Evolutionary conservation across 345 rosid species (phyloP), one percentile per base, ranked within the genome.

Genomic region (Leavenworthia alabamica): DNA sequence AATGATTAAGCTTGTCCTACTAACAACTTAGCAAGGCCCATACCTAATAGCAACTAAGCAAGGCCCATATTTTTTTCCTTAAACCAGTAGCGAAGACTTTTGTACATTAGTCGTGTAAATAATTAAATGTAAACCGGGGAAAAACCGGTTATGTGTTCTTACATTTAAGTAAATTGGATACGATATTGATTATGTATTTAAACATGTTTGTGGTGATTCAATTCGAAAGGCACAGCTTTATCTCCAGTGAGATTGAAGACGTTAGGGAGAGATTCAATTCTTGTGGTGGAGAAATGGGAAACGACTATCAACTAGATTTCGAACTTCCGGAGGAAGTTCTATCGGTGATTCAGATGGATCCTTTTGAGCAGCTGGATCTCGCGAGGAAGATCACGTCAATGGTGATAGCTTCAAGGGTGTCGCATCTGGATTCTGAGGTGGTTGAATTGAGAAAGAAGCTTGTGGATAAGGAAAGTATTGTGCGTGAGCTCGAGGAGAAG

Each of bases 351-450:
- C 97, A 97, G 49, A 59, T 86, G 60, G 97, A 93, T 35, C 96
- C 97, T 19, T 89, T 82, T 68, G 97, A 89, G 50, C 94, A 93
- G 80, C 78, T 93, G 80, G 97, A 93, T 85, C 86, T 93, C 66
- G 99, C 99, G 41, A 88, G 96, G 58, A 89, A 87, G 86, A 93
- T 89, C 33, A 93, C 97, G 1, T 87, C 99, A 24, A 79, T 89
- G 90, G 99, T 97, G 22, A 85, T 93, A 39, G 89, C 96, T 55
- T 86, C 97, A 32, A 85, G 97, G 62, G 92, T 93, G 37, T 79
- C 96, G 64, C 80, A 80, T 45, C 83, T 93, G 72, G 96, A 89
- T 73, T 74, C 84, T 13, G 94, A 93, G 70, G 73, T 62, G 11
- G 79, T 73, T 15, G 80, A 71, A 67, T 68, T 84, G 84, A 71